Evolutionary conservation across 2,329 filamentous ascomycete genomes (phyloP), one percentile per base, ranked within the genome.

Genomic region (Cadophora luteo-olivacea): DNA sequence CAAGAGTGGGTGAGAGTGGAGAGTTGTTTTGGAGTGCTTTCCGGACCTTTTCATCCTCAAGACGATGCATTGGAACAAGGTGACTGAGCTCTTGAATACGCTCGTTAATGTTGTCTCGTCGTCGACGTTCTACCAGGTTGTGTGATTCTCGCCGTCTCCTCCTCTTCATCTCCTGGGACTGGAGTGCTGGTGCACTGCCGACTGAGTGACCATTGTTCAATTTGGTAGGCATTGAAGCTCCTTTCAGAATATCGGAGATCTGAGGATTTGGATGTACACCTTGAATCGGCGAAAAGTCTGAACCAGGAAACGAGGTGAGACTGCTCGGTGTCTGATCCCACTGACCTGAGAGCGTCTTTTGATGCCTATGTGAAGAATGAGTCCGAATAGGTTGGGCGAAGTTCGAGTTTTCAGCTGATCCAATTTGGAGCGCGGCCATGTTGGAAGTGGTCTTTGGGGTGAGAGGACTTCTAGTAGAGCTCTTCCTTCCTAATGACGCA

Each of bases 41-140:
- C 74, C 94, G 91, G 60, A 98, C 92, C 82, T 97, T 97, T 81
- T 99, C 96, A 77, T 98, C 96, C 76, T 99, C 96, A 2, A 99
- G 85, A 69, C 96, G 90, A 80, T 99, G 96, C 69, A 91, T 86
- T 29, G 96, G 96, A 1, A 99, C 95, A 22, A 99, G 87, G 75
- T 94, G 93, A 77, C 95, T 97, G 8, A 99, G 86, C 77, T 99
- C 96, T 77, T 98, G 95, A 71, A 99, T 99, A 54, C 96, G 90
- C 81, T 99, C 96, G 75, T 99, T 99, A 84, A 99, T 99, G 78
- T 98, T 98, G 82, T 98, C 96, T 70, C 96, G 89, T 70, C 96
- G 91, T 63, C 96, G 91, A 67, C 96, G 93, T 82, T 99, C 96
- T 12, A 99, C 96, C 49, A 97, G 85, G 78, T 99, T 98, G 82